Base-by-base conservation (phyloP, 176 grass and related monocot species). In the Oropetium thomaeum region DNA sequence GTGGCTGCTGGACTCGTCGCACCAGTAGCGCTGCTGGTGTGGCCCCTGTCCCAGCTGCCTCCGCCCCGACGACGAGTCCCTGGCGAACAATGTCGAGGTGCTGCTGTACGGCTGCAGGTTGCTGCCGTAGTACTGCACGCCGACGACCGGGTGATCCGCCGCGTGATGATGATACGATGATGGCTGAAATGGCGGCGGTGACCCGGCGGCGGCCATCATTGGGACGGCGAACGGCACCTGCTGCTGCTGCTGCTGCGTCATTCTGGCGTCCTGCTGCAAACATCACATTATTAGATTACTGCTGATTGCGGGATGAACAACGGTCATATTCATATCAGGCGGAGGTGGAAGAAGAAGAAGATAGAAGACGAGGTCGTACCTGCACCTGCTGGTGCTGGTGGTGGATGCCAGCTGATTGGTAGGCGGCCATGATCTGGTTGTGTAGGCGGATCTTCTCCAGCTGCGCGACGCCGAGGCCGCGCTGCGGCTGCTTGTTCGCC, bases 371-470 rank as follows among this genome's bases (percentile, higher is more conserved):
- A 13, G 2, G 4, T 4, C 8, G 68, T 14, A 3, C n/a, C n/a
- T n/a, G n/a, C n/a, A n/a, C n/a, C n/a, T n/a, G n/a, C n/a, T n/a
- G n/a, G n/a, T n/a, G n/a, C 29, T 58, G 55, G 9, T 26, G 22
- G 52, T 55, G 52, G n/a, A 25, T 26, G 22, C 52, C 16, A 48
- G 33, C 26, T 39, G 74, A 83, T 16, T 69, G 80, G 80, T 79
- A 78, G 0, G 80, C 74, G 34, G 85, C 85, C 8, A 83, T 51
- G 80, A 87, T 87, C 74, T 87, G 85, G 80, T 87, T 87, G 80
- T 83, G 85, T 25, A 87, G 70, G 40, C 80, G 67, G 85, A 87
- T 87, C 85, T 79, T 87, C 80, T 87, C 85, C 12, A 71, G 77
- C 73, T 81, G 82, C 51, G 87, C 82, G 27, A 85, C 82, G 52